phyloP scores from a whole-genome alignment of 2,329 filamentous ascomycete genomes.

The Lomentospora prolificans region DNA sequence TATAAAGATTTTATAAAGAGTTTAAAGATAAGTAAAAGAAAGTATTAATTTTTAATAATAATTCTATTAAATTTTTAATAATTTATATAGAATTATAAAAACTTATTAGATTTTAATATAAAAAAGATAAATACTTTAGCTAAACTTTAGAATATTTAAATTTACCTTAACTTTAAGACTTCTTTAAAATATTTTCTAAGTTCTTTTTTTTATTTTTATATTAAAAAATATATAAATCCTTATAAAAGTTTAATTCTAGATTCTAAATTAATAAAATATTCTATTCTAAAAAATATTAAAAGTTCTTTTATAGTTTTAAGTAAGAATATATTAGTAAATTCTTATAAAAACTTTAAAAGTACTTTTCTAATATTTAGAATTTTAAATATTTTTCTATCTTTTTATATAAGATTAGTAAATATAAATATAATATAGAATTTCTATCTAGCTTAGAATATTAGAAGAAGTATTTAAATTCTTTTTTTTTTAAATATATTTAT shows the following conservation, averaged over 20 bases:
- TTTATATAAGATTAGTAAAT: too few relatives aligned
- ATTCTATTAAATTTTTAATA: slow-evolving; percentile 13
- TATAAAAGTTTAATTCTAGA: background rate
- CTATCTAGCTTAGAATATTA: slow-evolving; percentile 3
- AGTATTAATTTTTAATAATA: slow-evolving; percentile 9
- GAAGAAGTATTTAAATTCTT: background rate
- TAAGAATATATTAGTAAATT: too few relatives aligned
- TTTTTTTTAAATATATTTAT: background rate
- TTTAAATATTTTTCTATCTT: too few relatives aligned
- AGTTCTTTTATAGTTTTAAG: too few relatives aligned
- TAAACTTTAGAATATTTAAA: slow-evolving; percentile 2
- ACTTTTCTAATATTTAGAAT: too few relatives aligned
- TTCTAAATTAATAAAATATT: slow-evolving; percentile 1
- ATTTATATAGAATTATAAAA: slow-evolving; percentile 11
- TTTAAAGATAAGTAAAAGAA: slow-evolving; percentile 5
- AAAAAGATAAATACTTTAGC: background rate
- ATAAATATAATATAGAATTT: too few relatives aligned
- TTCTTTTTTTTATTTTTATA: slow-evolving; percentile 6
- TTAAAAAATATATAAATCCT: background rate
- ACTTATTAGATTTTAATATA: too few relatives aligned
- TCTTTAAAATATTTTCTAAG: slow-evolving; percentile 4
- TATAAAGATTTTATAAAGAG: slow-evolving; percentile 11
- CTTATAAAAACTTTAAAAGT: too few relatives aligned
- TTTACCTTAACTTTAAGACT: background rate
- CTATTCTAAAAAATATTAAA: too few relatives aligned